Evolutionary conservation across 2,329 filamentous ascomycete species (phyloP), one percentile per base, ranked within the genome.

Genomic region (Davidsoniella virescens): DNA sequence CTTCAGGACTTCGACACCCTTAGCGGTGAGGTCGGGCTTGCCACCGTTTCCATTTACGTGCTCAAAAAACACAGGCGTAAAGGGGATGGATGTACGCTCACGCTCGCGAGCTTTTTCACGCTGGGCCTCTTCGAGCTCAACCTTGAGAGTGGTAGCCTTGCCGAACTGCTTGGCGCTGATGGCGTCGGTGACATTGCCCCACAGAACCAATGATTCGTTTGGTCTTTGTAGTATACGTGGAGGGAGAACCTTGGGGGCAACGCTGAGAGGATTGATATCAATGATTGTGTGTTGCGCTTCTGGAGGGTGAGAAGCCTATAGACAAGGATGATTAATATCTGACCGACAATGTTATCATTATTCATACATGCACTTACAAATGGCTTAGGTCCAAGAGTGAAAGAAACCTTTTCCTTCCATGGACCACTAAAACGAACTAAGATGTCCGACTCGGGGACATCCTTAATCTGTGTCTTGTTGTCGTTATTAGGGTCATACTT

Each of bases 41-140:
- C 73, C 73, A 45, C 68, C 70, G 53, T 75, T 76, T 57, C 72
- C 73, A 8, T 68, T 70, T 49, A 67, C 65, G 59, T 76, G 71
- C 57, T 69, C 79, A 65, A 98, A 98, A 67, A 94, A 98, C 41
- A 87, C 73, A n/a, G 92, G 92, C 56, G 80, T 71, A 80, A 85
- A 98, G 33, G 77, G 74, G 52, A 76, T 73, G 10, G 79, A 76
- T 12, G 73, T 73, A 42, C 73, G 72, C 61, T 90, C 83, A 41
- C 92, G 74, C 61, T 90, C 79, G 20, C 86, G 79, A 1, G 86
- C 88, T 66, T 86, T 90, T 59, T 84, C 76, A 29, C 92, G 75
- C 67, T 98, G 92, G 41, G 73, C 72, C 64, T 98, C 92, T 64
- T 98, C 92, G 9, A 98, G 76, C 59, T 94, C 87, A 54, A 87